Evolutionary conservation across 2,329 filamentous ascomycete species (phyloP).

Genomic region (Colletotrichum sidae): DNA sequence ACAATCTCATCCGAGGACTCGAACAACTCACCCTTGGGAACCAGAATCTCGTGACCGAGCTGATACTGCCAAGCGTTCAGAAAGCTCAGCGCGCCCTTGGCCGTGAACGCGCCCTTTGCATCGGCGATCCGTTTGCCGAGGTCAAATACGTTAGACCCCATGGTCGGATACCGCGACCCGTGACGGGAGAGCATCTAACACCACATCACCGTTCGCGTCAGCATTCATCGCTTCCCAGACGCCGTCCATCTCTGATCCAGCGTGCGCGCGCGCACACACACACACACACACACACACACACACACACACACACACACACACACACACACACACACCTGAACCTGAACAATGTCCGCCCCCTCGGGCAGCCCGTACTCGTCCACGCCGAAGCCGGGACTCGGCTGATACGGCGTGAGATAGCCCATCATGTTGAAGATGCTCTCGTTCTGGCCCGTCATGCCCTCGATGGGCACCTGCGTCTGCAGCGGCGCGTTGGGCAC

Average conservation of each 20-base stretch:
- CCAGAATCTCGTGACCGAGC: constrained; percentile 77
- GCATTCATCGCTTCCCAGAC: too few relatives aligned
- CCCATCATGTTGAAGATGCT: constrained; percentile 81
- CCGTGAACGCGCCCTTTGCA: constrained; percentile 63
- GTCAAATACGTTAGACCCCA: constrained; percentile 63
- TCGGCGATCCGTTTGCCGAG: constrained; percentile 70
- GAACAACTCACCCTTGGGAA: constrained; percentile 65
- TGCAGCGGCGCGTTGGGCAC: constrained; percentile 78
- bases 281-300: constrained; percentile 41
- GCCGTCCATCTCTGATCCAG: not conserved
- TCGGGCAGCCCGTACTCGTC: constrained; percentile 76
- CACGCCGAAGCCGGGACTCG: constrained; percentile 79
- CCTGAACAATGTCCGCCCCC: constrained; percentile 75
- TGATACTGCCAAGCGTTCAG: constrained; percentile 76
- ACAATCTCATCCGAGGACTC: not conserved
- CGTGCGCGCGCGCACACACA: not conserved
- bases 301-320: not conserved
- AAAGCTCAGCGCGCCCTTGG: constrained; percentile 71
- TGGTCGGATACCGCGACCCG: constrained; percentile 79
- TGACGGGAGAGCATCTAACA: constrained; percentile 77
- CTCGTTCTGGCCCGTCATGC: constrained; percentile 64
- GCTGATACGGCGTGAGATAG: constrained; percentile 76
- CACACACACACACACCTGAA: constrained; percentile 58
- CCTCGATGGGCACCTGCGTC: constrained; percentile 75
- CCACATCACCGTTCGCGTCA: not conserved